Conservation (phyloP, 1,139 yeast species). For the Blastobotrys persicus region DNA sequence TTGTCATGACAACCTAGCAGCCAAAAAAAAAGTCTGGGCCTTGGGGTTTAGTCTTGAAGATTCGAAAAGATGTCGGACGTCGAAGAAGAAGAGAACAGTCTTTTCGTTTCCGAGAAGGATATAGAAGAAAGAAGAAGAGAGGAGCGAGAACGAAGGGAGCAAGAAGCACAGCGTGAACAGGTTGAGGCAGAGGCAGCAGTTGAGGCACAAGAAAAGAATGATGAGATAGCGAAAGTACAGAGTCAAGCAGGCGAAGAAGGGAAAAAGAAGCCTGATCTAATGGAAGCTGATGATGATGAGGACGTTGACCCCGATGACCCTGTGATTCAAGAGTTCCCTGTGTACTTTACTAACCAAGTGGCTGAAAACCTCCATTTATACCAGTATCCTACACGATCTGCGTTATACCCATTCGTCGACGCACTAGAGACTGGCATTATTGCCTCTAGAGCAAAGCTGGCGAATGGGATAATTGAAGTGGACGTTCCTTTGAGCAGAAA, state of each 20-base stretch:
- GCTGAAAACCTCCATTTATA: conserved; percentile 43
- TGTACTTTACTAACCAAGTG: conserved; percentile 44
- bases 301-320: conserved; percentile 57
- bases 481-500: conserved; percentile 60
- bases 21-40: background rate
- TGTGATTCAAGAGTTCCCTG: conserved; percentile 70
- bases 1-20: background rate
- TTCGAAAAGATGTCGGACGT: conserved; percentile 1
- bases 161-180: conserved; percentile 10
- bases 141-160: conserved; percentile 7
- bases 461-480: conserved; percentile 60
- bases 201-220: conserved; percentile 1
- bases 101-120: conserved; percentile 19
- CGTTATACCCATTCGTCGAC: conserved; percentile 46
- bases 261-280: background rate
- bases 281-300: background rate
- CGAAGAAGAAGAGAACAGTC: conserved; percentile 17
- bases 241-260: background rate
- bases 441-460: conserved; percentile 58
- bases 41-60: background rate
- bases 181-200: too few species aligned
- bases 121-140: conserved; percentile 12
- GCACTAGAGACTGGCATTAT: conserved; percentile 44
- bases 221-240: conserved; percentile 1
- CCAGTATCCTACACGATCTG: conserved; percentile 75